Evolutionary conservation across 192 early-diverging fungal genomes (phyloP).

Genomic region (Spizellomyces sp.): DNA sequence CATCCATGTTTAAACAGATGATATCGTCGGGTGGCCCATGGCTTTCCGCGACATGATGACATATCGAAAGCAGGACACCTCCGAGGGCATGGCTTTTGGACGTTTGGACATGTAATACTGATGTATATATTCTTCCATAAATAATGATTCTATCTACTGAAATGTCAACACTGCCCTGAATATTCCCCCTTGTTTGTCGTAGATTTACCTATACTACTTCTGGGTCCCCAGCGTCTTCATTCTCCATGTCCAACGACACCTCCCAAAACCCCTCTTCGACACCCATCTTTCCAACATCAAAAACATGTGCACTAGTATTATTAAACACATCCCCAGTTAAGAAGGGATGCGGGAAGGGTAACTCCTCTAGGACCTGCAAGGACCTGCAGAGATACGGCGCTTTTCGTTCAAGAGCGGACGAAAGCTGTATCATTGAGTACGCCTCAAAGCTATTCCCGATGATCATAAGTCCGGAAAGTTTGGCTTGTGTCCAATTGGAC

Average conservation of each 20-base stretch:
- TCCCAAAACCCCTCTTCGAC: conserved; percentile 14
- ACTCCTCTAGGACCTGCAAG: not conserved
- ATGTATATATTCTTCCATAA: too few relatives aligned
- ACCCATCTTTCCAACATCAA: conserved; percentile 12
- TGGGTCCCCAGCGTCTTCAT: too few relatives aligned
- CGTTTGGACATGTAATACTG: too few relatives aligned
- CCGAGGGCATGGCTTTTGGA: too few relatives aligned
- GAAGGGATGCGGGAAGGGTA: conserved; percentile 13
- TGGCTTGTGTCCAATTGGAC: conserved; percentile 29
- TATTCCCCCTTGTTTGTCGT: too few relatives aligned
- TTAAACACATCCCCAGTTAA: conserved; percentile 30
- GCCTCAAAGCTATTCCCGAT: conserved; percentile 42
- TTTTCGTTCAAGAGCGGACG: not conserved
- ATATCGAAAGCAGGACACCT: too few relatives aligned
- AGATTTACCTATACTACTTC: too few relatives aligned
- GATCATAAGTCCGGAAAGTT: conserved; percentile 16
- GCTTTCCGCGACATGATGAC: conserved; percentile 20
- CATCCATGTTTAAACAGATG: conserved; percentile 34
- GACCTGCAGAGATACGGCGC: conserved; percentile 21
- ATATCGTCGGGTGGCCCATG: conserved; percentile 28
- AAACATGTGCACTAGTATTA: conserved; percentile 37
- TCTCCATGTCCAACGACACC: not conserved
- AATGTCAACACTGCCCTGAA: too few relatives aligned
- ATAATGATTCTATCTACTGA: too few relatives aligned
- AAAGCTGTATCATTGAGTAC: conserved; percentile 16